A percentile compares a stretch with the other conserved stretches of the same genome.
Evolutionary conservation across 441 rosid species (phyloP).

Genomic region (Erodium moschatum): DNA sequence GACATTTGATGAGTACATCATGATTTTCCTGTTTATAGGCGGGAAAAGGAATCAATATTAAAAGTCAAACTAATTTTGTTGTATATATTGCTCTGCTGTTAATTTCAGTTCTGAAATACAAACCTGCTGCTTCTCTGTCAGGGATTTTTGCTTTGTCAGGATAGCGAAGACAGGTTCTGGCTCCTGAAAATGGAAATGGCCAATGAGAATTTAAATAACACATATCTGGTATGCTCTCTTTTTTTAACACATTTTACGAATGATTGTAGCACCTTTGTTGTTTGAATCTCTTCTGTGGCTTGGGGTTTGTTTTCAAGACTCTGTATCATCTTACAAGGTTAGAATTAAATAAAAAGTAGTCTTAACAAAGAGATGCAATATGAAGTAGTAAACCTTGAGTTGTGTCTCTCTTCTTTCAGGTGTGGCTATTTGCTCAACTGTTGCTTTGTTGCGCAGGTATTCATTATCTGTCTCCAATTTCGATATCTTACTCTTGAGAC

Average conservation of each 20-base stretch:
- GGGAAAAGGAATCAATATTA: conserved; percentile 9
- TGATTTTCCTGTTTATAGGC: conserved; percentile 44
- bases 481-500: conserved; percentile 39
- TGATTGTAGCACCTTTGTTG: conserved; percentile 29
- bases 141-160: conserved; percentile 44
- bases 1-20: conserved; percentile 44
- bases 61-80: background rate
- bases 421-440: conserved; percentile 27
- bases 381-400: conserved; percentile 29
- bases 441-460: conserved; percentile 30
- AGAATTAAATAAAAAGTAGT: background rate
- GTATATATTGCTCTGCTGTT: background rate
- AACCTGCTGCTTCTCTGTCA: conserved; percentile 57
- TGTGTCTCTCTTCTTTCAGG: conserved; percentile 25
- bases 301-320: background rate
- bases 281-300: conserved; percentile 25
- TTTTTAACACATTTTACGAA: conserved; percentile 11
- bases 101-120: conserved; percentile 16
- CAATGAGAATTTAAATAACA: conserved; percentile 7
- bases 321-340: background rate
- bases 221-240: conserved; percentile 1
- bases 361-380: background rate
- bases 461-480: conserved; percentile 47
- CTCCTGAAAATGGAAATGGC: conserved; percentile 35
- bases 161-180: conserved; percentile 27